These are phyloP conservation scores for Neurospora sp. DNA, from an alignment of 495 filamentous ascomycete genomes.

Conservation along the genomic window DNA sequence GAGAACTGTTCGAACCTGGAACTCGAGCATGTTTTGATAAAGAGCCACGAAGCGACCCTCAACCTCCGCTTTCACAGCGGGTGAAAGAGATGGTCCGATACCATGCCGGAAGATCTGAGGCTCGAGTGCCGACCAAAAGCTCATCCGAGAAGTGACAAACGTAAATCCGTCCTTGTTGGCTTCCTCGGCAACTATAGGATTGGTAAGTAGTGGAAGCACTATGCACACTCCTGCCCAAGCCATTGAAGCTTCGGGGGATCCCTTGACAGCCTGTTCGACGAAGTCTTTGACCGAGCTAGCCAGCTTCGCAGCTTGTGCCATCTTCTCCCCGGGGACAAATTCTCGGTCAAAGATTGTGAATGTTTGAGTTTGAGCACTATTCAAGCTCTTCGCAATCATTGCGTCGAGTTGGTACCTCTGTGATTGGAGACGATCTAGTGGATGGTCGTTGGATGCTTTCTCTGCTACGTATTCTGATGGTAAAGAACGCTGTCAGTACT, in stretches of 20 bases:
- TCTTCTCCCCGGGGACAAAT: neutral
- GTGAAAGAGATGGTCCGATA: neutral
- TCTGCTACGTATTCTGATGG: too few species aligned
- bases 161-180: slow-evolving; percentile 17
- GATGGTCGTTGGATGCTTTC: too few species aligned
- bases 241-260: slow-evolving; percentile 16
- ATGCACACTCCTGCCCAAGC: slow-evolving; percentile 18
- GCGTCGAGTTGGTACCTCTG: neutral
- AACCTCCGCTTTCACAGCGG: neutral
- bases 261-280: slow-evolving; percentile 12
- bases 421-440: too few species aligned
- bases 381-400: slow-evolving; percentile 5
- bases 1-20: slow-evolving; percentile 16
- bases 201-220: slow-evolving; percentile 18
- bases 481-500: too few species aligned
- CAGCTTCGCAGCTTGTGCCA: neutral
- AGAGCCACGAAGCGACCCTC: slow-evolving; percentile 8
- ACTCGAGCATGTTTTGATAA: slow-evolving; percentile 18
- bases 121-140: slow-evolving; percentile 15
- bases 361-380: too few species aligned
- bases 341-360: neutral
- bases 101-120: neutral
- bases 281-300: slow-evolving; percentile 7
- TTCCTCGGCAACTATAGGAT: slow-evolving; percentile 9
- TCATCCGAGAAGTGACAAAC: slow-evolving; percentile 17